Conservation (phyloP, 805 yeast genomes). For the Cyberlindnera nakhonratchasimensis region DNA sequence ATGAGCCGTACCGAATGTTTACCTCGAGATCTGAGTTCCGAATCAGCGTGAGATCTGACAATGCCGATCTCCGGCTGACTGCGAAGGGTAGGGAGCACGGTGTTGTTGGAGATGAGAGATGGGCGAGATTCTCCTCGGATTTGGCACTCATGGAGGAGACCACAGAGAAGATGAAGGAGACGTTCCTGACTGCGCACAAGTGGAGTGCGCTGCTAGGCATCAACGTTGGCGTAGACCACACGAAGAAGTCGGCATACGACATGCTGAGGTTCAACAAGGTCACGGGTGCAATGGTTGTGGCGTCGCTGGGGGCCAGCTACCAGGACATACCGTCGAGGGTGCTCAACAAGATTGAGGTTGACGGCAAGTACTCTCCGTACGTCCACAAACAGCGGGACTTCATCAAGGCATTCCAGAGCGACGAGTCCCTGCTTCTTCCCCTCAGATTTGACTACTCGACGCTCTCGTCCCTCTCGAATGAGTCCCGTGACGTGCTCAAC, state of each 20-base stretch:
- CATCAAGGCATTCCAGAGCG: conserved; percentile 76
- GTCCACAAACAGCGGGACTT: conserved; percentile 67
- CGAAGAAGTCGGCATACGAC: conserved; percentile 64
- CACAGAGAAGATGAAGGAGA: conserved; percentile 41
- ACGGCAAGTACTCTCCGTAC: conserved; percentile 81
- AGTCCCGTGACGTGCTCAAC: conserved; percentile 66
- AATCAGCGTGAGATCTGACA: conserved; percentile 85
- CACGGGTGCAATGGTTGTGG: conserved; percentile 12
- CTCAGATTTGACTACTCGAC: conserved; percentile 54
- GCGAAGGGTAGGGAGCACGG: conserved; percentile 63
- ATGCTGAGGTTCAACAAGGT: conserved; percentile 55
- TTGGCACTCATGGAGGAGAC: conserved; percentile 41
- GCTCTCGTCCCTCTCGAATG: conserved; percentile 66
- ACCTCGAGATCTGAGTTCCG: conserved; percentile 95
- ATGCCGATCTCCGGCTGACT: conserved; percentile 86
- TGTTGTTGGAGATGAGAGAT: conserved; percentile 59
- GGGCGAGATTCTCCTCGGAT: conserved; percentile 45
- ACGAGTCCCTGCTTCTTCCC: conserved; percentile 77
- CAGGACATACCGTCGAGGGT: conserved; percentile 42
- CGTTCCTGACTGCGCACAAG: conserved; percentile 48
- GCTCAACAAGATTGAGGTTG: conserved; percentile 62
- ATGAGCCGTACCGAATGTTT: conserved; percentile 97
- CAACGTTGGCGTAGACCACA: conserved; percentile 51
- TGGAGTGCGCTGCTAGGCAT: conserved; percentile 57
- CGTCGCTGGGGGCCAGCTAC: conserved; percentile 23